Evolutionary conservation across 1,284 basidiomycete species (phyloP).

Genomic region (Leucoagaricus sp.): DNA sequence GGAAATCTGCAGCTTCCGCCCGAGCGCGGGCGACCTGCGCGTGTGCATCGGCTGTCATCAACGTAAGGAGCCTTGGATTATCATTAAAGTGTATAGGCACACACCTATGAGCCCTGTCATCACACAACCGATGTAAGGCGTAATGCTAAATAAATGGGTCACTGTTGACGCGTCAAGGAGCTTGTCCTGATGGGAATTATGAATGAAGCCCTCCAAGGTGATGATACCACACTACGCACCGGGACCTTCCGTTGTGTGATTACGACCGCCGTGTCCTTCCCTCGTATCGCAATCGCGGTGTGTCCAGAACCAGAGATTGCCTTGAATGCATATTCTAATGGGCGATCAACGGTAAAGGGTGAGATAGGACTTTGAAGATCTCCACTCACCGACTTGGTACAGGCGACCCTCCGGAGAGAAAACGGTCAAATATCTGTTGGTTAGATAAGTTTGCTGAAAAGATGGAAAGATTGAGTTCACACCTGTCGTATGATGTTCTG

Average conservation of each 20-base stretch:
- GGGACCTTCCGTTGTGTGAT: slow-evolving; percentile 99
- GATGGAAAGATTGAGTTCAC: slow-evolving; percentile 3
- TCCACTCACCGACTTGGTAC: slow-evolving; percentile 92
- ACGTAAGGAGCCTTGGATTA: slow-evolving; percentile 15
- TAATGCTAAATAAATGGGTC: slow-evolving; percentile 96
- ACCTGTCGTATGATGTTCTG: slow-evolving; percentile 83
- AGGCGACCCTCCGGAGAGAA: slow-evolving; percentile 94
- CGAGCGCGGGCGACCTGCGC: slow-evolving; percentile 90
- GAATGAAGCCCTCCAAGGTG: slow-evolving; percentile 15
- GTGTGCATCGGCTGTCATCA: slow-evolving; percentile 83
- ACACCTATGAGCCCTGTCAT: slow-evolving; percentile 94
- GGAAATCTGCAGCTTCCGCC: slow-evolving; percentile 90
- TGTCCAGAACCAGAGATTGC: slow-evolving; percentile 97
- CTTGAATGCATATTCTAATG: slow-evolving; percentile 97
- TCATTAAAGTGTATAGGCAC: slow-evolving; percentile 21
- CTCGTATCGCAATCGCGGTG: slow-evolving; percentile 90
- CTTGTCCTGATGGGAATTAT: slow-evolving; percentile 74
- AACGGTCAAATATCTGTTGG: slow-evolving; percentile 80
- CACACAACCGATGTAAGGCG: slow-evolving; percentile 95
- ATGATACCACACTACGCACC: slow-evolving; percentile 47
- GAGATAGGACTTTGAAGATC: neutral
- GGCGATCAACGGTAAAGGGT: slow-evolving; percentile 5
- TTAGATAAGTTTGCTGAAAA: slow-evolving; percentile 3
- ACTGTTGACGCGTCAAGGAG: slow-evolving; percentile 94
- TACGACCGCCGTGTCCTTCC: slow-evolving; percentile 93